These are phyloP conservation scores for Macrophomina phaseolina DNA, from an alignment of 2,329 filamentous ascomycete species.

Conservation along the genomic window DNA sequence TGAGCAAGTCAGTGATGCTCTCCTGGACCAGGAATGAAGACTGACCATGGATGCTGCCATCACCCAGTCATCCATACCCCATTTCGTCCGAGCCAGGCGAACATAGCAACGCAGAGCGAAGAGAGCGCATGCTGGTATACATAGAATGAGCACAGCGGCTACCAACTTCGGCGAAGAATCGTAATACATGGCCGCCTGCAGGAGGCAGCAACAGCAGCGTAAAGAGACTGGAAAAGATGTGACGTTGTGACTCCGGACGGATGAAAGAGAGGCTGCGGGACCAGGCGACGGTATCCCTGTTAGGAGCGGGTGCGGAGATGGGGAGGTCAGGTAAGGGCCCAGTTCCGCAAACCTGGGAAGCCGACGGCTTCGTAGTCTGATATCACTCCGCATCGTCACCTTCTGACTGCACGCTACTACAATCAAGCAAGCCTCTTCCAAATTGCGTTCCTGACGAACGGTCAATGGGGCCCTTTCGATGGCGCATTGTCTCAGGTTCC, in stretches of 20 bases:
- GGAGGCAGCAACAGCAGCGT: background rate
- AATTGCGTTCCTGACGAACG: background rate
- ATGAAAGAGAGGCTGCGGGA: background rate
- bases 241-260: background rate
- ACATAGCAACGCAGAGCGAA: conserved; percentile 33
- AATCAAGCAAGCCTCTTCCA: background rate
- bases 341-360: background rate
- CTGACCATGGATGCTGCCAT: conserved; percentile 31
- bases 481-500: background rate
- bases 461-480: background rate
- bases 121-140: conserved; percentile 28
- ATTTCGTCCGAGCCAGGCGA: conserved; percentile 32
- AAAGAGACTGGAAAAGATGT: background rate
- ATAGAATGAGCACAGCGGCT: background rate
- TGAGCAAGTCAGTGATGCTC: conserved; percentile 24
- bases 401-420: background rate
- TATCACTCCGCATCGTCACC: conserved; percentile 2
- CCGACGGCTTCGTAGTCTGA: background rate
- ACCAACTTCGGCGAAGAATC: conserved; percentile 4
- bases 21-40: conserved; percentile 6
- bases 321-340: background rate
- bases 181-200: conserved; percentile 8
- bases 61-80: conserved; percentile 40
- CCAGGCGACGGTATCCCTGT: background rate
- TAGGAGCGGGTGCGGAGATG: background rate